A percentile compares a stretch with the other conserved stretches of the same genome.
Conservation (phyloP, 2,329 filamentous ascomycete species). For the Chrysoporthe deuterocubensis region DNA sequence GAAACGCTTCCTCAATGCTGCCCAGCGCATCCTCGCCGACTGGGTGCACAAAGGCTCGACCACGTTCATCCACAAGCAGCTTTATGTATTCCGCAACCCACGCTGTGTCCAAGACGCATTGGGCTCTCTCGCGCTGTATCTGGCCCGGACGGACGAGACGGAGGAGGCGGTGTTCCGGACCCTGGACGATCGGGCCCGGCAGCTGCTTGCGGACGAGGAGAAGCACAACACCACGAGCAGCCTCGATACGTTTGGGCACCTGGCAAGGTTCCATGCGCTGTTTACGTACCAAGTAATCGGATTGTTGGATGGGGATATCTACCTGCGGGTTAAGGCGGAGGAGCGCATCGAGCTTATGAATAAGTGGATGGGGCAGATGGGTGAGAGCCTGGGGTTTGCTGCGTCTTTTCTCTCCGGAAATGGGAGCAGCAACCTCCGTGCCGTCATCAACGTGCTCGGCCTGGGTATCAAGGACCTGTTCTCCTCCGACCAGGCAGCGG, state of each 20-base stretch:
- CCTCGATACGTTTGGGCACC: slow-evolving; percentile 18
- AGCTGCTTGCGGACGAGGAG: slow-evolving; percentile 17
- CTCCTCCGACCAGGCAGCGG: background rate
- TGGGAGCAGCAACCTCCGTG: background rate
- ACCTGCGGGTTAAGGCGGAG: slow-evolving; percentile 18
- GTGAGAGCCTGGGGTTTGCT: slow-evolving; percentile 28
- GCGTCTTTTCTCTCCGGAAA: background rate
- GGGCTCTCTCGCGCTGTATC: slow-evolving; percentile 7
- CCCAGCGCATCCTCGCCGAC: slow-evolving; percentile 31
- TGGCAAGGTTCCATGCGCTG: slow-evolving; percentile 17
- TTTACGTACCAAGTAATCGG: slow-evolving; percentile 23
- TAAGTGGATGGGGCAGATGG: slow-evolving; percentile 27
- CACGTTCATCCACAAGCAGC: slow-evolving; percentile 35
- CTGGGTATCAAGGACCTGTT: slow-evolving; percentile 15
- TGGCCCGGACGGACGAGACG: slow-evolving; percentile 7
- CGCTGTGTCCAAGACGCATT: slow-evolving; percentile 27
- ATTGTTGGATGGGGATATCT: slow-evolving; percentile 24
- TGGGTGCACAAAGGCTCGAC: slow-evolving; percentile 35
- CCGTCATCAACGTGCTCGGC: background rate
- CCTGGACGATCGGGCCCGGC: slow-evolving; percentile 22
- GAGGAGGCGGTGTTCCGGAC: slow-evolving; percentile 27
- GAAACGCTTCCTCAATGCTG: background rate
- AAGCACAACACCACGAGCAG: slow-evolving; percentile 16
- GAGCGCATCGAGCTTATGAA: background rate
- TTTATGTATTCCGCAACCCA: slow-evolving; percentile 32